These are phyloP conservation scores for Amanita pallidorosea DNA, from an alignment of 768 basidiomycete species.

Conservation along the genomic window DNA sequence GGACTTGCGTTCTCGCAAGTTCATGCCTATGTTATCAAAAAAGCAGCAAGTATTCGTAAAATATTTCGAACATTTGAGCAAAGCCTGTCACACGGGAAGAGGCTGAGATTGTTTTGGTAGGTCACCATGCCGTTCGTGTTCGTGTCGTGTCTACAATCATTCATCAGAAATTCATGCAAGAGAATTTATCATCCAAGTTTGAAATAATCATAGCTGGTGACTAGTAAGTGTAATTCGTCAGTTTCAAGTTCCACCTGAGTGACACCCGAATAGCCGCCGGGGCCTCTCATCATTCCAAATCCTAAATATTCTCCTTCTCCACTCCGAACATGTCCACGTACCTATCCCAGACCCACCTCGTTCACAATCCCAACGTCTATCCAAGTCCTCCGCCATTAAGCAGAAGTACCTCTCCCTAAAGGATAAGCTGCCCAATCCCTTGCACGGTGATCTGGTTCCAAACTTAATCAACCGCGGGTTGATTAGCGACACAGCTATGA, in stretches of 20 bases:
- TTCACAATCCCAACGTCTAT: neutral
- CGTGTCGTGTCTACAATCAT: neutral
- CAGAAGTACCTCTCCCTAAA: constrained; percentile 6
- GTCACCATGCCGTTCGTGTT: constrained; percentile 9
- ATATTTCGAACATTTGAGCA: constrained; percentile 29
- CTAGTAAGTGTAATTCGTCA: constrained; percentile 33
- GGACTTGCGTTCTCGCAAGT: constrained; percentile 29
- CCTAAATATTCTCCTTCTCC: constrained; percentile 32
- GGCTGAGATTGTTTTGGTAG: constrained; percentile 35
- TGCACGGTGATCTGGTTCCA: neutral
- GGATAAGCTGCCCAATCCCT: neutral
- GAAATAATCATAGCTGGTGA: constrained; percentile 41
- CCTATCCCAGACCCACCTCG: constrained; percentile 21
- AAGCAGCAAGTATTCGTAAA: constrained; percentile 26
- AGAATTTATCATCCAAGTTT: constrained; percentile 34
- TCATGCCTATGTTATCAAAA: constrained; percentile 24
- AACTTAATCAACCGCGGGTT: constrained; percentile 33
- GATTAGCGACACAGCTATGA: constrained; percentile 24
- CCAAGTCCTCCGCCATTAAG: constrained; percentile 6
- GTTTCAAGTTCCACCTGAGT: neutral
- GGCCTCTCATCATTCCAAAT: constrained; percentile 22
- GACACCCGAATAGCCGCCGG: constrained; percentile 33
- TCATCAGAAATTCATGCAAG: constrained; percentile 37
- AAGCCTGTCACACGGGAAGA: constrained; percentile 26
- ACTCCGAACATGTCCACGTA: constrained; percentile 33